Evolutionary conservation across 1,284 basidiomycete species (phyloP).

Genomic region (Papiliotrema nemorosa): DNA sequence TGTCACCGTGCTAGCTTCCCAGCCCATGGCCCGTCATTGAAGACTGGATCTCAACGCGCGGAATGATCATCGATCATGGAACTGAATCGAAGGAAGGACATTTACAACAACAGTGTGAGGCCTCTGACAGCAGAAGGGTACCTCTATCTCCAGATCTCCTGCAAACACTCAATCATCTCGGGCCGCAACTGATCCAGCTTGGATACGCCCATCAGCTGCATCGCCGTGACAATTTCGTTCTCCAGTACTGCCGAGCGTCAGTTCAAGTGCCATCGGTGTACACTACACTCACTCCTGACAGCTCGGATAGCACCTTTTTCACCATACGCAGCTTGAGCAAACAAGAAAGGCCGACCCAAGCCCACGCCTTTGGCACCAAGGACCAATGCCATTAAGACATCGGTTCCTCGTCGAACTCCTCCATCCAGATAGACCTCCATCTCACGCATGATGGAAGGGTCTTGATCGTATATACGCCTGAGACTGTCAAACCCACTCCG

Average conservation of each 20-base stretch:
- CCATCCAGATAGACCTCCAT: constrained; percentile 54
- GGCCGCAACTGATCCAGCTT: constrained; percentile 35
- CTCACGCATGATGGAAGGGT: constrained; percentile 42
- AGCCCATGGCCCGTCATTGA: no score
- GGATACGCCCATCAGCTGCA: constrained; percentile 38
- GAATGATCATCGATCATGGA: no score
- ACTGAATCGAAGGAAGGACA: no score
- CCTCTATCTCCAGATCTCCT: constrained; percentile 21
- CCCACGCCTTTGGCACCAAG: constrained; percentile 53
- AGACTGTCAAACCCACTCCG: constrained; percentile 43
- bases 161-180: constrained; percentile 37
- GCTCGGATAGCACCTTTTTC: constrained; percentile 50
- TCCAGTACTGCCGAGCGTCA: not conserved
- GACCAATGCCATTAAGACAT: constrained; percentile 52
- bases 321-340: constrained; percentile 47
- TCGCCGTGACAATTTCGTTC: constrained; percentile 35
- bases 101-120: no score
- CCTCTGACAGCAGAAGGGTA: no score
- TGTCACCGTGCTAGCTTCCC: no score
- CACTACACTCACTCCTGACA: constrained; percentile 41
- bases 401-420: constrained; percentile 50
- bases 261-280: not conserved
- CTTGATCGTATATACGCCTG: constrained; percentile 44
- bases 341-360: constrained; percentile 50
- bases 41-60: no score